These are phyloP conservation scores for Ilex asprella DNA, from an alignment of 257 asterid genomes.

Conservation along the genomic window DNA sequence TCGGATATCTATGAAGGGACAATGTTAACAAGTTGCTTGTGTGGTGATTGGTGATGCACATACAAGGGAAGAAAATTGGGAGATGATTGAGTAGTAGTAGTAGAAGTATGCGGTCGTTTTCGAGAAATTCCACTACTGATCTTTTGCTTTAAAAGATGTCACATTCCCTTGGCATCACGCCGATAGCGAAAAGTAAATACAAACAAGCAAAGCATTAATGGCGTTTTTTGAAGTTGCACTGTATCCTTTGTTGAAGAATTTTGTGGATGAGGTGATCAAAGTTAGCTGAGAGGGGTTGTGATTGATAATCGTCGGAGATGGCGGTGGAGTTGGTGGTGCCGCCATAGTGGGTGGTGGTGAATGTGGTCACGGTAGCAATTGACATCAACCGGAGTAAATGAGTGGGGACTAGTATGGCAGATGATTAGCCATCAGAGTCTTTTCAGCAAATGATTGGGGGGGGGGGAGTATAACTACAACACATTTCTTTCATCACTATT, in stretches of 20 bases:
- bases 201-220: background rate
- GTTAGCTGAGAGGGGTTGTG: too few relatives aligned
- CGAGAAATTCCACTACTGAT: background rate
- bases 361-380: too few relatives aligned
- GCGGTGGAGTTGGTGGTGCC: background rate
- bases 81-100: background rate
- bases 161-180: constrained; percentile 1
- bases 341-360: background rate
- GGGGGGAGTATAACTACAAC: background rate
- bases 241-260: too few relatives aligned
- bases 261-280: too few relatives aligned
- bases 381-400: too few relatives aligned
- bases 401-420: background rate
- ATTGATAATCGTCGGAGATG: too few relatives aligned
- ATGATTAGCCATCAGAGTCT: background rate
- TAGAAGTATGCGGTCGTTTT: constrained; percentile 1
- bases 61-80: background rate
- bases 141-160: background rate
- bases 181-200: background rate
- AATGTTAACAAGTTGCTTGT: too few relatives aligned
- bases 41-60: too few relatives aligned
- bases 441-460: constrained; percentile 7
- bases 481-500: too few relatives aligned
- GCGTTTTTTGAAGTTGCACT: background rate
- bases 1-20: too few relatives aligned